Evolutionary conservation across 129 eudicot genomes (phyloP).

Genomic region (Lonicera japonica): DNA sequence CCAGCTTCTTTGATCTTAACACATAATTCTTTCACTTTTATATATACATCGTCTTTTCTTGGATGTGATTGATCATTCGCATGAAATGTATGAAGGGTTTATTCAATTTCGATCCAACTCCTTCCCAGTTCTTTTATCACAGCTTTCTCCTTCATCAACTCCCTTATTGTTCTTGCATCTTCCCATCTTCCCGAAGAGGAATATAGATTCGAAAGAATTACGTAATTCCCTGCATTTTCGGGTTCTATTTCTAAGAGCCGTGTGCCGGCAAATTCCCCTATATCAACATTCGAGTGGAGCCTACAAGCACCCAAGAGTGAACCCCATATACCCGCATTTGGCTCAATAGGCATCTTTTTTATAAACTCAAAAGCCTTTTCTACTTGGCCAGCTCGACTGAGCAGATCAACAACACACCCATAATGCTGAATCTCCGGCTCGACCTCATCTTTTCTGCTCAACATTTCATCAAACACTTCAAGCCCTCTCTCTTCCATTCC

Average conservation of each 20-base stretch:
- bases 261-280: constrained; percentile 59
- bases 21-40: constrained; percentile 47
- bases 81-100: constrained; percentile 58
- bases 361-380: constrained; percentile 67
- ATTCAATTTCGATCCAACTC: constrained; percentile 84
- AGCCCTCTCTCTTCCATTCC: constrained; percentile 68
- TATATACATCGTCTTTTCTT: constrained; percentile 34
- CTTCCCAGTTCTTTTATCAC: constrained; percentile 74
- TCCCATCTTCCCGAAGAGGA: constrained; percentile 87
- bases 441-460: constrained; percentile 32
- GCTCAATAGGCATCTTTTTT: constrained; percentile 65
- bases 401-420: constrained; percentile 86
- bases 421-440: constrained; percentile 73
- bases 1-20: constrained; percentile 55
- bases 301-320: constrained; percentile 91
- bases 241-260: constrained; percentile 72
- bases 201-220: constrained; percentile 63
- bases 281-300: constrained; percentile 52
- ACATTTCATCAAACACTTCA: constrained; percentile 63
- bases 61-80: constrained; percentile 64
- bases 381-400: constrained; percentile 75
- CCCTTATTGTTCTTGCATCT: constrained; percentile 54
- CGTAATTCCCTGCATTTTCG: constrained; percentile 79
- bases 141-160: constrained; percentile 56
- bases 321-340: constrained; percentile 87